phyloP scores from a whole-genome alignment of 371 early-diverging fungal genomes.

The Syncephalastrum racemosum region DNA sequence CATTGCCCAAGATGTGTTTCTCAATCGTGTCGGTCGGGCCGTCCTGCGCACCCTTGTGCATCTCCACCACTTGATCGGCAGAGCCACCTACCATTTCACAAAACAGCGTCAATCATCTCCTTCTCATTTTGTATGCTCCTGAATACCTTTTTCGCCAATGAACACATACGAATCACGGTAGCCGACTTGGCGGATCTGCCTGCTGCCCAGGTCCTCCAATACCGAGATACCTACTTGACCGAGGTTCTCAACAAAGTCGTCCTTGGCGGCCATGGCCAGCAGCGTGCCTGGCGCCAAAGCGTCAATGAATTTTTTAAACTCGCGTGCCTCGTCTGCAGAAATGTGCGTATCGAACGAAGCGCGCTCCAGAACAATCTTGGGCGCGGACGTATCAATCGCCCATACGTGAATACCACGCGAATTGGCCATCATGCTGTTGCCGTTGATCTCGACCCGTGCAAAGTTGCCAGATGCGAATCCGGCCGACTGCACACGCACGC shows the following conservation, averaged over 20 bases:
- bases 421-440: slow-evolving; percentile 49
- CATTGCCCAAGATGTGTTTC: slow-evolving; percentile 26
- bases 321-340: slow-evolving; percentile 67
- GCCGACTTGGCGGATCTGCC: slow-evolving; percentile 48
- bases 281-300: slow-evolving; percentile 63
- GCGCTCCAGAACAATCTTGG: slow-evolving; percentile 62
- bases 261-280: slow-evolving; percentile 68
- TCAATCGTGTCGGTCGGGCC: slow-evolving; percentile 55
- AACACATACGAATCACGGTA: slow-evolving; percentile 85
- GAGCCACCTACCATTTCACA: no score
- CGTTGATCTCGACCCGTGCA: slow-evolving; percentile 69
- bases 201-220: slow-evolving; percentile 64
- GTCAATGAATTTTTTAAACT: slow-evolving; percentile 68
- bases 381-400: slow-evolving; percentile 66
- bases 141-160: slow-evolving; percentile 53
- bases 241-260: slow-evolving; percentile 71
- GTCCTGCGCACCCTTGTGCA: slow-evolving; percentile 42
- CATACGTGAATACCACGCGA: slow-evolving; percentile 79
- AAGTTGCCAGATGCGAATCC: slow-evolving; percentile 79
- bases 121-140: not conserved
- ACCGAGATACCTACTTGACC: slow-evolving; percentile 57
- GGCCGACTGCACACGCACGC: slow-evolving; percentile 67
- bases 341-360: slow-evolving; percentile 79
- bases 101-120: not conserved
- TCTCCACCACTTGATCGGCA: slow-evolving; percentile 24